These are phyloP conservation scores for Croton setiger DNA, from an alignment of 441 rosid genomes.

Conservation along the genomic window DNA sequence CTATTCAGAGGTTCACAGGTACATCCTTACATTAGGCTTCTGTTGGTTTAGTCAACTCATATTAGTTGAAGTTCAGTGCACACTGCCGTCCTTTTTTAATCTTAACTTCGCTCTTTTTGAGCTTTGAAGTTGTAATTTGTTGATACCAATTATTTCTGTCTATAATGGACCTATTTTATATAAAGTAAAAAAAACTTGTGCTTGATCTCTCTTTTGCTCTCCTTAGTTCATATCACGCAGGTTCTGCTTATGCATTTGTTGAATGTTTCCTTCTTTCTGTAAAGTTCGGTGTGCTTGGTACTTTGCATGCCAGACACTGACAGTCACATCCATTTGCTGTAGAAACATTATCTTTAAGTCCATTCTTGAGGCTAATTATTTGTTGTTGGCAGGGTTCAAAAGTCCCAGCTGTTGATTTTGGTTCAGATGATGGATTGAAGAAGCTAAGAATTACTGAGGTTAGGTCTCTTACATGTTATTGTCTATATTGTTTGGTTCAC, in stretches of 20 bases:
- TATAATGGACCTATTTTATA: neutral
- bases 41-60: neutral
- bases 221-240: neutral
- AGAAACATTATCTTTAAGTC: neutral
- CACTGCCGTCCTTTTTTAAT: neutral
- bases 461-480: conserved; percentile 23
- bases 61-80: neutral
- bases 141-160: neutral
- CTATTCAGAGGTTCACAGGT: conserved; percentile 74
- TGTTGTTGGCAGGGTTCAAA: conserved; percentile 49
- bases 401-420: conserved; percentile 66
- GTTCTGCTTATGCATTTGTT: neutral
- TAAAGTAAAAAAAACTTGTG: neutral
- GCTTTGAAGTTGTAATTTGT: neutral
- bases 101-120: conserved; percentile 1
- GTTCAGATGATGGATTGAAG: conserved; percentile 54
- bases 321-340: neutral
- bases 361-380: conserved; percentile 20
- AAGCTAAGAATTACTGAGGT: conserved; percentile 76
- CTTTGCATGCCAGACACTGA: neutral
- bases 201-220: neutral
- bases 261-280: neutral
- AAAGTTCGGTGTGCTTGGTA: neutral
- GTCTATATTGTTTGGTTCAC: conserved; percentile 13
- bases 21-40: conserved; percentile 4